Evolutionary conservation across 768 basidiomycete species (phyloP).

Genomic region (Rhodotorula diobovata): DNA sequence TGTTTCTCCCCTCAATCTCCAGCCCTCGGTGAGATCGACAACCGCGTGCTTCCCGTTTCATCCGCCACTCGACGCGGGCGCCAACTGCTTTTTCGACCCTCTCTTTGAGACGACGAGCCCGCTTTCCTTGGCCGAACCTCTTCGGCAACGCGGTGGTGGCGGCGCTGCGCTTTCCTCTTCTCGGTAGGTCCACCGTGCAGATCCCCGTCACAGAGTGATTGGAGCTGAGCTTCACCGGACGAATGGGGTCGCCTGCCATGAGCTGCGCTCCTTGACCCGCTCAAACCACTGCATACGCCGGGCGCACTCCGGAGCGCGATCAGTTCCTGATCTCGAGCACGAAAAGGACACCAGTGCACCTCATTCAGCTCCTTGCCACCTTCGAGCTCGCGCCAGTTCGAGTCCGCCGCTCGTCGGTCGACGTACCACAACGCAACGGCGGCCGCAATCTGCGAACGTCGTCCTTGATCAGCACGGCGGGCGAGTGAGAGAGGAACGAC

Average conservation of each 20-base stretch:
- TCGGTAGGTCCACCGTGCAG: no score
- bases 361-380: conserved; percentile 10
- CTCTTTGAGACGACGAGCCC: not conserved
- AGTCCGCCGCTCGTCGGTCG: conserved; percentile 16
- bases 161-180: no score
- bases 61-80: no score
- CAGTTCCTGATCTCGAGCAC: not conserved
- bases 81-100: no score
- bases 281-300: conserved; percentile 2
- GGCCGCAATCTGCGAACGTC: conserved; percentile 5
- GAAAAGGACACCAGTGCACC: not conserved
- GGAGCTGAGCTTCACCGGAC: not conserved
- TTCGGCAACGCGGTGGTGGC: no score
- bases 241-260: conserved; percentile 13
- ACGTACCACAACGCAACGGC: conserved; percentile 18
- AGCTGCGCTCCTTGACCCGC: not conserved
- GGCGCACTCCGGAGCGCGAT: no score
- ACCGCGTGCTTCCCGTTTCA: no score
- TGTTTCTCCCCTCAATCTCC: no score
- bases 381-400: conserved; percentile 18
- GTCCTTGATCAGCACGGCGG: not conserved
- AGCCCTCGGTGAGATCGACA: not conserved
- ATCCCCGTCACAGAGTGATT: no score
- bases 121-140: no score
- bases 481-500: not conserved